phyloP scores from a whole-genome alignment of 192 early-diverging fungal species.

The Backusella tuberculispora region DNA sequence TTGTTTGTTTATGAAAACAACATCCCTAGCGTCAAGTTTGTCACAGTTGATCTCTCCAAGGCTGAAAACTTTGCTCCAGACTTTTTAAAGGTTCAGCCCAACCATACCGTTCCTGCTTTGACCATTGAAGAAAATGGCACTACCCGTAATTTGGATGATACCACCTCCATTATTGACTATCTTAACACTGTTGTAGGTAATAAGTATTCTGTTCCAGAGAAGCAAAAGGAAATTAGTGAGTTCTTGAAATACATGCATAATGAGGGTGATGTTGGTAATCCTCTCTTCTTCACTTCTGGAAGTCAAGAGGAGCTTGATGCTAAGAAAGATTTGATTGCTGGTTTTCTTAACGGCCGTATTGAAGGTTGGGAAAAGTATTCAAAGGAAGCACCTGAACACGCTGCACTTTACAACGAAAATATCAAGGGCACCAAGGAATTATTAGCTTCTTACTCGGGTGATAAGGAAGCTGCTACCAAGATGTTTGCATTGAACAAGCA shows the following conservation, averaged over 20 bases:
- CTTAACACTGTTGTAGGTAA: constrained; percentile 16
- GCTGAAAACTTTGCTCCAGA: constrained; percentile 32
- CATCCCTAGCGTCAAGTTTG: constrained; percentile 7
- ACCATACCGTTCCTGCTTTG: constrained; percentile 27
- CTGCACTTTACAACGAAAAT: constrained; percentile 17
- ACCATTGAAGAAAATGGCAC: neutral
- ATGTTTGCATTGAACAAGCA: constrained; percentile 19
- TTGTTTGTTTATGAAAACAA: constrained; percentile 16
- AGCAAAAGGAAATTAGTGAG: neutral
- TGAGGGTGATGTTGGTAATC: constrained; percentile 16
- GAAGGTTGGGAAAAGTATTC: constrained; percentile 11
- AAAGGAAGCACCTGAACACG: constrained; percentile 22
- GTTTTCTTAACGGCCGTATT: constrained; percentile 25
- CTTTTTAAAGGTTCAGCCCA: constrained; percentile 18
- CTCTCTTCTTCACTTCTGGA: constrained; percentile 21
- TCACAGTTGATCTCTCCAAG: constrained; percentile 27
- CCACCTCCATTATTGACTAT: constrained; percentile 15
- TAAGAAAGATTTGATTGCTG: constrained; percentile 19
- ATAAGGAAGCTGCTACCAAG: neutral
- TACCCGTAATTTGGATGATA: neutral
- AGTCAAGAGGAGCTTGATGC: constrained; percentile 7
- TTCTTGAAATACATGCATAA: constrained; percentile 11
- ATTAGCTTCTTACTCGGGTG: neutral
- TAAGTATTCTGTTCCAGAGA: neutral
- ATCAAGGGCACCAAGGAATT: constrained; percentile 17